Conservation (phyloP, 306 rosid genomes). For the Heteromeles arbutifolia region DNA sequence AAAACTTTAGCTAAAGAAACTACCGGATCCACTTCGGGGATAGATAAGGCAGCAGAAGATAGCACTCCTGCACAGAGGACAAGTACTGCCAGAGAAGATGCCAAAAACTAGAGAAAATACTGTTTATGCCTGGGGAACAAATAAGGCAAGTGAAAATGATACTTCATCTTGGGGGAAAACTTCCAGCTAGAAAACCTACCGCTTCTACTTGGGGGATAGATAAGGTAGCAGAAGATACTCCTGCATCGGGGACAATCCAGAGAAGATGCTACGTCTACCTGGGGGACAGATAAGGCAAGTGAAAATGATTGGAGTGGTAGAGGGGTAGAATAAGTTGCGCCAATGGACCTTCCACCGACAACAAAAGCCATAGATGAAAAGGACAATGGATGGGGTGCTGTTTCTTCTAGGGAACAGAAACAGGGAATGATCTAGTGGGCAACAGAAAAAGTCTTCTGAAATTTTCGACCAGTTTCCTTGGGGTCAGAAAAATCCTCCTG, state of each 20-base stretch:
- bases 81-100: neutral
- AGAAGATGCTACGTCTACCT: neutral
- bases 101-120: neutral
- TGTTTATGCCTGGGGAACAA: neutral
- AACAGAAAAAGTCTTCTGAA: no score
- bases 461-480: neutral
- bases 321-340: constrained; percentile 4
- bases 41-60: neutral
- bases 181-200: no score
- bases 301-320: constrained; percentile 6
- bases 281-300: neutral
- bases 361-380: neutral
- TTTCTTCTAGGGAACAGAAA: no score
- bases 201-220: no score
- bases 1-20: neutral
- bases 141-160: neutral
- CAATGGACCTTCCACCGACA: neutral
- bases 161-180: neutral
- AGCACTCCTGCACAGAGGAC: neutral
- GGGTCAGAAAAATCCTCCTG: neutral
- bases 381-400: no score
- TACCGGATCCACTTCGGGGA: constrained; percentile 10
- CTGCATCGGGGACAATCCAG: neutral
- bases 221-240: no score
- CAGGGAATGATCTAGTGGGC: neutral